Evolutionary conservation across 2,329 filamentous ascomycete species (phyloP).

Genomic region (Ophiostoma pallidulum): DNA sequence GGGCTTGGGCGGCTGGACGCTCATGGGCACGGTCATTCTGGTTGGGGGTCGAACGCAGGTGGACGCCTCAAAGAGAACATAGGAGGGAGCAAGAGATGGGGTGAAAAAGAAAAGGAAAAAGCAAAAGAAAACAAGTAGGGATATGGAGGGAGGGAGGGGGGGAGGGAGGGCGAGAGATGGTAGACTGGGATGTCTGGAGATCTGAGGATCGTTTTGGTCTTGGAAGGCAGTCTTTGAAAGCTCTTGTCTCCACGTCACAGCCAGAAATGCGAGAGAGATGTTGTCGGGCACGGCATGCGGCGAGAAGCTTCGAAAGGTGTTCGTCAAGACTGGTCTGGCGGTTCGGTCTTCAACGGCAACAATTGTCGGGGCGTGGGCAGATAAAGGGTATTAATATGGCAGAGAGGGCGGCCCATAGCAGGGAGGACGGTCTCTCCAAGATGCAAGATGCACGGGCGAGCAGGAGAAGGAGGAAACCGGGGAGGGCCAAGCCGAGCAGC

Average conservation of each 20-base stretch:
- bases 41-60: background rate
- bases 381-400: conserved; percentile 32
- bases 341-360: conserved; percentile 14
- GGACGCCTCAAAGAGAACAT: conserved; percentile 6
- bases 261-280: background rate
- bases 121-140: conserved; percentile 16
- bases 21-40: conserved; percentile 40
- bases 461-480: conserved; percentile 16
- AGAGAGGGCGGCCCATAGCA: conserved; percentile 25
- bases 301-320: background rate
- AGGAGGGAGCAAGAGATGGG: conserved; percentile 13
- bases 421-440: conserved; percentile 17
- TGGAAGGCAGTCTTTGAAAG: background rate
- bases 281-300: background rate
- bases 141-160: conserved; percentile 8
- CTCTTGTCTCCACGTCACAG: too few species aligned
- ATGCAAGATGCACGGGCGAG: conserved; percentile 20
- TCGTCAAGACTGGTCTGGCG: conserved; percentile 22
- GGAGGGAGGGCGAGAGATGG: conserved; percentile 5
- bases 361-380: conserved; percentile 26
- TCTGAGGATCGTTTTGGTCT: background rate
- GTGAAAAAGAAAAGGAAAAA: conserved; percentile 7
- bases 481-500: conserved; percentile 19
- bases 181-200: conserved; percentile 3
- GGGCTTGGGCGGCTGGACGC: conserved; percentile 37